These are phyloP conservation scores for Chaetomidium leptoderma DNA, from an alignment of 495 filamentous ascomycete species.

Conservation along the genomic window DNA sequence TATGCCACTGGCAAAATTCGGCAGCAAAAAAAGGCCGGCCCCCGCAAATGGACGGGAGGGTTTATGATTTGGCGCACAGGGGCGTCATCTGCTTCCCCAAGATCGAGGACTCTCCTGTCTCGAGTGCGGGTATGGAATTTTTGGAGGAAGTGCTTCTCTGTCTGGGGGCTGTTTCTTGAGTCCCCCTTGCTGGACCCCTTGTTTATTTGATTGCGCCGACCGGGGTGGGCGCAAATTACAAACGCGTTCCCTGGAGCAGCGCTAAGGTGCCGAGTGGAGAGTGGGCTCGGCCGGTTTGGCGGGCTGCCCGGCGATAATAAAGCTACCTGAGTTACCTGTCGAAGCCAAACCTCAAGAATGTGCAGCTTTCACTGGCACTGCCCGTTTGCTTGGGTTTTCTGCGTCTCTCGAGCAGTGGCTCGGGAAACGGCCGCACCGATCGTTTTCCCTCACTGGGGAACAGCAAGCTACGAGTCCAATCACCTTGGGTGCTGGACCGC, in stretches of 20 bases:
- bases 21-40: conserved; percentile 19
- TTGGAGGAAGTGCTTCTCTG: conserved; percentile 22
- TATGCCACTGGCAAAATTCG: conserved; percentile 19
- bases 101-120: conserved; percentile 23
- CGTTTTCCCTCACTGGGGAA: too few relatives aligned
- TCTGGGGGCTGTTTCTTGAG: conserved; percentile 14
- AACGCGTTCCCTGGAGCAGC: conserved; percentile 35
- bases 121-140: conserved; percentile 31
- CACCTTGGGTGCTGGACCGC: neutral
- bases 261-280: conserved; percentile 17
- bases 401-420: neutral
- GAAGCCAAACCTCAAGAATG: neutral
- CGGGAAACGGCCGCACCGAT: too few relatives aligned
- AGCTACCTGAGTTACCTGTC: too few relatives aligned
- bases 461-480: neutral
- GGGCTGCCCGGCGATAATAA: conserved; percentile 15
- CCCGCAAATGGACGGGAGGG: conserved; percentile 26
- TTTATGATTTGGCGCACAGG: conserved; percentile 28
- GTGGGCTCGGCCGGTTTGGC: conserved; percentile 2
- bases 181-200: too few relatives aligned
- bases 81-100: conserved; percentile 28
- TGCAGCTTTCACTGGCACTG: neutral
- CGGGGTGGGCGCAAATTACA: conserved; percentile 36
- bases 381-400: neutral
- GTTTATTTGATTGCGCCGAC: conserved; percentile 41